These are phyloP conservation scores for Pelagophyceae sp. DNA, from an alignment of 352 stramenopile species.

Conservation along the genomic window DNA sequence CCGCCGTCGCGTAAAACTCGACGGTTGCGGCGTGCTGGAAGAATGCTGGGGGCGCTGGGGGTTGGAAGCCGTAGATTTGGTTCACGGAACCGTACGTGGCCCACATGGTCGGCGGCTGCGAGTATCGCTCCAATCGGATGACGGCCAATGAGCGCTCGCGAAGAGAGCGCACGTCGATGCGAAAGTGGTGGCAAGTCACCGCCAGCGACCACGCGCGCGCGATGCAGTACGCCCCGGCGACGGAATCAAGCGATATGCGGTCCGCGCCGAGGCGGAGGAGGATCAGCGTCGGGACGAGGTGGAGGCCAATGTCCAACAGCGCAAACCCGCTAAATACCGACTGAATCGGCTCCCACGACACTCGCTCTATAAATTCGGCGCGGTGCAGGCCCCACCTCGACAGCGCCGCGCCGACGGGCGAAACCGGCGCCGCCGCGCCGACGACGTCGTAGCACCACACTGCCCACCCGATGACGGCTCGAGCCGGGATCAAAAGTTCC, in stretches of 20 bases:
- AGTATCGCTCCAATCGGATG: background rate
- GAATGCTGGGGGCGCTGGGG: background rate
- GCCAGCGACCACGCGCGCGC: background rate
- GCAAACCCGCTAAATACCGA: background rate
- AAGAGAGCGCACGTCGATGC: background rate
- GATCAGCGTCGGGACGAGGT: background rate
- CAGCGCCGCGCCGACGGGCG: too few species aligned
- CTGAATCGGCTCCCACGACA: background rate
- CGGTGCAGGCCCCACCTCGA: too few species aligned
- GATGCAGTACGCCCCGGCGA: background rate
- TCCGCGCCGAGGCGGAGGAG: background rate
- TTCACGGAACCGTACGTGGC: background rate
- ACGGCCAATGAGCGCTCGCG: background rate
- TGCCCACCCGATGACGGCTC: background rate
- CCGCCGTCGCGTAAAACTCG: background rate
- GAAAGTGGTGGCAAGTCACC: background rate
- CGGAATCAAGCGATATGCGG: background rate
- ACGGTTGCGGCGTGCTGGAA: background rate
- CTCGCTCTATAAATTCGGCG: too few species aligned
- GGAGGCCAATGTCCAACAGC: background rate
- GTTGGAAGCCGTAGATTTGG: background rate
- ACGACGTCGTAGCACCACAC: background rate
- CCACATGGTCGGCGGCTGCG: background rate
- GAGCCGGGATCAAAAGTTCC: background rate
- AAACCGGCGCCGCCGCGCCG: background rate